phyloP scores from a whole-genome alignment of 2,329 filamentous ascomycete genomes.

The Didymella pomorum region DNA sequence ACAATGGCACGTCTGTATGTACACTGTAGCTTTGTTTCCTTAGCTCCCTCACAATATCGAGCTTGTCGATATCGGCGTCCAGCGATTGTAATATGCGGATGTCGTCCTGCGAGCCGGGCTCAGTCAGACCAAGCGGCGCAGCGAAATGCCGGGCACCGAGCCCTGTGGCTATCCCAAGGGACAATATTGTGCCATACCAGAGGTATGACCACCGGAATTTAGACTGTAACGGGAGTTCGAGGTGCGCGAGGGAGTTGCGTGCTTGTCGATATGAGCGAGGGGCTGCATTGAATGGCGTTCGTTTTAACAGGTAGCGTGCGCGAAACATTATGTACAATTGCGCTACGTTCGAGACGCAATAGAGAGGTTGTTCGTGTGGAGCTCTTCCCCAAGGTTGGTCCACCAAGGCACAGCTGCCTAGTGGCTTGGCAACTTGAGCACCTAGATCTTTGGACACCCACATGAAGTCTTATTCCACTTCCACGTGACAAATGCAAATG shows the following conservation, averaged over 20 bases:
- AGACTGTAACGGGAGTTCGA: slow-evolving; percentile 32
- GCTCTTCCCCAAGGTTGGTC: neutral
- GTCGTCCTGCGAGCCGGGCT: slow-evolving; percentile 42
- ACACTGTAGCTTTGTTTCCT: slow-evolving; percentile 40
- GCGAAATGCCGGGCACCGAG: slow-evolving; percentile 38
- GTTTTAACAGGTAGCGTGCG: slow-evolving; percentile 24
- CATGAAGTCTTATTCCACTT: neutral
- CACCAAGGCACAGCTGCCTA: slow-evolving; percentile 38
- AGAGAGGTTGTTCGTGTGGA: slow-evolving; percentile 8
- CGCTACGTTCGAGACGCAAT: slow-evolving; percentile 8
- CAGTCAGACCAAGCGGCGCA: slow-evolving; percentile 35
- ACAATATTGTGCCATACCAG: slow-evolving; percentile 44
- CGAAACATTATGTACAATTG: slow-evolving; percentile 33
- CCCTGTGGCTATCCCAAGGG: slow-evolving; percentile 36
- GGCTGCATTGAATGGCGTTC: slow-evolving; percentile 14
- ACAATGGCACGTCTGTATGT: slow-evolving; percentile 35
- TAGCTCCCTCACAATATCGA: slow-evolving; percentile 46
- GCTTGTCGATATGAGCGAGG: slow-evolving; percentile 10
- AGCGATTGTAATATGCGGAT: slow-evolving; percentile 38
- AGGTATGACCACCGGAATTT: slow-evolving; percentile 41
- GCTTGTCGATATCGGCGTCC: slow-evolving; percentile 36
- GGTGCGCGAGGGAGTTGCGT: slow-evolving; percentile 1
- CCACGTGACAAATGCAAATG: neutral
- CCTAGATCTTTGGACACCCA: neutral
- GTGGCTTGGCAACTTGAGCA: slow-evolving; percentile 30